Evolutionary conservation across 164 flowering plant species (phyloP), one percentile per base, ranked within the genome.

Genomic region (Pachysandra terminalis): DNA sequence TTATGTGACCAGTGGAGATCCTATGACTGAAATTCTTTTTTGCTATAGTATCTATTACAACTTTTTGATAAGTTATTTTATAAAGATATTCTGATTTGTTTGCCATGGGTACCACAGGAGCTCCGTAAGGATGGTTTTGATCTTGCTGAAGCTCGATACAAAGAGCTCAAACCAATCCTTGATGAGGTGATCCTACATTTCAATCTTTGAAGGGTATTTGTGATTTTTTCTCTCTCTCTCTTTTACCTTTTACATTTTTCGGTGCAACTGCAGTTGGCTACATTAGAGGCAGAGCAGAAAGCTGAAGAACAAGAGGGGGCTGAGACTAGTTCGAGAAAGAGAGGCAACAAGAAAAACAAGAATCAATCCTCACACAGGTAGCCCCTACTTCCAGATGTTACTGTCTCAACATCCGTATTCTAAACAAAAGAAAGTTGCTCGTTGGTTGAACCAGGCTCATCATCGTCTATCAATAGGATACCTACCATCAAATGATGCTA

Each of bases 51-150:
- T n/a, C n/a, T 32, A 32, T 32, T 32, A 32, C 37, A 32, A 32
- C 37, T 32, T 32, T 32, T 32, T 32, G 37, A 32, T 7, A 32
- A 32, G 37, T 3, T 32, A 3, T 32, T 32, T 3, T 32, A 7
- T 32, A 7, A 32, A 32, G 3, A 32, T 32, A 3, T 3, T 32
- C 37, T 32, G 37, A 32, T 3, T 32, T 32, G 37, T 32, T 7
- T 32, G 7, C 37, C 7, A 3, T 3, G 37, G 37, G 7, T 32
- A 63, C 48, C 35, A 60, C 78, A 95, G 98, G 99, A 92, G 72
- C 90, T 95, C 48, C 90, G 98, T 0, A 95, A 90, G 74, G 99
- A 95, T 83, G 97, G 99, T 52, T 95, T 95, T 84, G 99, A 92
- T 86, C 96, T 95, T 61, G 97, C 98, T 56, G 96, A 86, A 75